phyloP scores from a whole-genome alignment of 1,284 basidiomycete species.

The Lignosus rhinocerotis region DNA sequence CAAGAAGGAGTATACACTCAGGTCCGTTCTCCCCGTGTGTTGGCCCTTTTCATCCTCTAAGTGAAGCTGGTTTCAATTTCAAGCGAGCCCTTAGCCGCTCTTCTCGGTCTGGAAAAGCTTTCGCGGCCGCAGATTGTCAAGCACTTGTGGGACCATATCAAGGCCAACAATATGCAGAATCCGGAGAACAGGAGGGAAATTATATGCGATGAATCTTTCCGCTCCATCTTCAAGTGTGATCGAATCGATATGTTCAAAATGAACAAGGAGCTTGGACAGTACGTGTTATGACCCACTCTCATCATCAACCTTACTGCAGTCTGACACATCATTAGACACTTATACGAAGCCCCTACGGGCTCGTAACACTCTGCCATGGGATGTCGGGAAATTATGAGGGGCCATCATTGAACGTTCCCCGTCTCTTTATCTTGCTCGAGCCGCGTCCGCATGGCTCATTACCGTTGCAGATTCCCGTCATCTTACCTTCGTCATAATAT shows the following conservation, averaged over 20 bases:
- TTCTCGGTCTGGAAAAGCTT: constrained; percentile 60
- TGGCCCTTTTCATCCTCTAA: not conserved
- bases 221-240: constrained; percentile 71
- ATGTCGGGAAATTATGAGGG: not conserved
- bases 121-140: constrained; percentile 90
- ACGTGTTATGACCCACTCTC: constrained; percentile 29
- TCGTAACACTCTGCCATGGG: not conserved
- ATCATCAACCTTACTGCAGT: too few species aligned
- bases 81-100: constrained; percentile 64
- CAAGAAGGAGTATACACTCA: constrained; percentile 74
- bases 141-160: constrained; percentile 85
- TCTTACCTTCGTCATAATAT: not conserved
- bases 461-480: not conserved
- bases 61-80: not conserved
- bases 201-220: constrained; percentile 71
- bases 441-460: not conserved
- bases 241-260: constrained; percentile 87
- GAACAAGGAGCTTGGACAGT: constrained; percentile 83
- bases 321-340: constrained; percentile 7
- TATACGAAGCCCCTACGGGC: constrained; percentile 7
- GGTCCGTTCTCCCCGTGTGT: constrained; percentile 41
- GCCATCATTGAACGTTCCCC: not conserved
- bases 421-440: not conserved
- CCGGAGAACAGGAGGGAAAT: constrained; percentile 80
- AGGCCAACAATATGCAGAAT: constrained; percentile 76